Base-by-base conservation (phyloP, 371 early-diverging fungal species). In the Paraphysoderma sedebokerense region DNA sequence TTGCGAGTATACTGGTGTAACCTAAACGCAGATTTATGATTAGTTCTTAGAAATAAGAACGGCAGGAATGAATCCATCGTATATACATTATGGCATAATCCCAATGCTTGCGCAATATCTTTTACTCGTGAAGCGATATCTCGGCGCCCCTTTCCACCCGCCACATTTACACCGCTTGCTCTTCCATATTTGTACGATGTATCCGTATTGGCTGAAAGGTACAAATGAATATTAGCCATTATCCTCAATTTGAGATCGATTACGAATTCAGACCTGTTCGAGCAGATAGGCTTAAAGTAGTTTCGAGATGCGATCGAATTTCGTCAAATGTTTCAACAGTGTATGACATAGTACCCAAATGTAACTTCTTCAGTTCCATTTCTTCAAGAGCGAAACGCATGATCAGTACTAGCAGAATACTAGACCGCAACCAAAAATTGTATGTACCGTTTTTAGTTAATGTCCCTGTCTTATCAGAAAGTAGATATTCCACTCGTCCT, bases 381-480 rank as follows among this genome's bases (percentile, higher is more conserved):
- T 91, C 89, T 82, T 53, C 35, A 15, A 42, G 17, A 11, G 36
- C 11, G 34, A 33, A 19, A 11, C 22, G 2, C 19, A 26, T 55
- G 19, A 1, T 8, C 31, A 22, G 27, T 27, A 5, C 17, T 11
- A 3, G 19, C 9, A 13, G n/a, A 5, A 23, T 26, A 13, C 23
- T 8, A 20, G 23, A 15, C 31, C 12, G 28, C 38, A 13, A 5
- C 38, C 24, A 40, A 23, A 5, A 15, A 27, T 31, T 27, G 31
- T 24, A 24, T 36, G 41, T 70, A 79, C 84, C 88, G 62, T 99
- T 99, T 58, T 92, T 75, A n/a, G 99, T 99, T 54, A 99, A 61
- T 8, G 99, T 99, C 8, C 99, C 99, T 3, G 99, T 99, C 57
- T 99, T 99, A 59, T 99, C 99, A 1, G 92, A 85, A 47, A 99